These are phyloP conservation scores for Eutrema yunnanense DNA, from an alignment of 345 rosid species.

Conservation along the genomic window DNA sequence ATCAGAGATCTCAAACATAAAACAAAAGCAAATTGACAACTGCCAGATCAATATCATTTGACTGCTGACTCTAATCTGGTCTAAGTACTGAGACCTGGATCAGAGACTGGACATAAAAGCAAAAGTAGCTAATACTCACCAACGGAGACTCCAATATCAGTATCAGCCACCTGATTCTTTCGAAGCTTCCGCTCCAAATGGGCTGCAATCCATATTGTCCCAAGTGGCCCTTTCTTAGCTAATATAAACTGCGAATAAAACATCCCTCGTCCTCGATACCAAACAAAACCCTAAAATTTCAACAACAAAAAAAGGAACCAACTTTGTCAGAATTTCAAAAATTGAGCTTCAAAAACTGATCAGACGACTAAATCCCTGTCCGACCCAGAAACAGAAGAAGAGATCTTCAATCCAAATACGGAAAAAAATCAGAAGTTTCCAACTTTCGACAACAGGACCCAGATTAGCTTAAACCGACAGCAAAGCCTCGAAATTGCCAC, in stretches of 20 bases:
- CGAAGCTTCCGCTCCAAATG: slow-evolving; percentile 99
- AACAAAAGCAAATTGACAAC: background rate
- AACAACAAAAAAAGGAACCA: slow-evolving; percentile 23
- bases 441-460: slow-evolving; percentile 9
- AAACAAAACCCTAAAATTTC: slow-evolving; percentile 26
- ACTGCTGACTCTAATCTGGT: background rate
- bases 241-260: slow-evolving; percentile 98
- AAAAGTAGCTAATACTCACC: slow-evolving; percentile 47
- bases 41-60: background rate
- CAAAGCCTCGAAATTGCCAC: slow-evolving; percentile 2
- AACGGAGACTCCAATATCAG: slow-evolving; percentile 97
- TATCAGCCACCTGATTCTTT: slow-evolving; percentile 98
- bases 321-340: slow-evolving; percentile 14
- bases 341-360: slow-evolving; percentile 7
- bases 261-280: slow-evolving; percentile 42
- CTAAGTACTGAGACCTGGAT: background rate
- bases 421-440: background rate
- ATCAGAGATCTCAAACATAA: background rate
- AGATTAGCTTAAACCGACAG: slow-evolving; percentile 14
- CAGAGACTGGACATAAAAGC: background rate
- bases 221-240: slow-evolving; percentile 99
- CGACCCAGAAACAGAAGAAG: background rate
- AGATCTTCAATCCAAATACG: background rate
- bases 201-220: slow-evolving; percentile 99
- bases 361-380: background rate